Base-by-base conservation (phyloP, 345 rosid genomes). In the Arabidopsis suecica region DNA sequence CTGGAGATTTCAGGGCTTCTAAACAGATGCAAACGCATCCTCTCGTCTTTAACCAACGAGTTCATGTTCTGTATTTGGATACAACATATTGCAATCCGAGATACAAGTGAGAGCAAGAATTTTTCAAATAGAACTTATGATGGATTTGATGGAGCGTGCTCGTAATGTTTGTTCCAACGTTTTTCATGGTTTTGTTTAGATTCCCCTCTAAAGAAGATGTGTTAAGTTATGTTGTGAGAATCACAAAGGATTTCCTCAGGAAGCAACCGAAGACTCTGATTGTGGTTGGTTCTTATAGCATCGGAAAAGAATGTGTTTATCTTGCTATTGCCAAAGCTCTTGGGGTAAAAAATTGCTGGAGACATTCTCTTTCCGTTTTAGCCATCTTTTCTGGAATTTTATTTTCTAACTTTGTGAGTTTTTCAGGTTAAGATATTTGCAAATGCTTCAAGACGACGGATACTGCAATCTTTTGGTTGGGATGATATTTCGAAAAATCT, bases 1-100 rank as follows among this genome's bases (percentile, higher is more conserved):
- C 97, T 0, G 94, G 97, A 83, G 97, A 91, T 83, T 91, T 91
- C 80, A 86, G 94, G 77, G 92, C 97, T 69, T 86, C 82, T 64
- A 85, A 84, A 48, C 71, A 56, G 62, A 89, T 89, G 97, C 85
- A 86, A 62, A 53, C 81, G 16, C 84, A 87, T 65, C 85, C 82
- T 12, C 90, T 85, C 66, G 88, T 91, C 45, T 56, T 75, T 20
- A 82, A 82, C 47, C 84, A 79, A 25, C 77, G 80, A 73, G 78
- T 91, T 47, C 86, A 84, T 73, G 82, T 86, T 53, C 76, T 91
- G 74, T 91, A 89, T 80, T 78, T 89, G 80, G 97, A 87, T 78
- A 89, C 97, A 33, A 91, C 94, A 1, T 91, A 87, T 61, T 91
- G 94, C 86, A 89, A 86, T 62, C 94, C 93, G 0, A 89, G 85